A percentile compares a stretch with the other conserved stretches of the same genome.
Evolutionary conservation across 1,284 basidiomycete genomes (phyloP).

Genomic region (Hymenochaete sp.): DNA sequence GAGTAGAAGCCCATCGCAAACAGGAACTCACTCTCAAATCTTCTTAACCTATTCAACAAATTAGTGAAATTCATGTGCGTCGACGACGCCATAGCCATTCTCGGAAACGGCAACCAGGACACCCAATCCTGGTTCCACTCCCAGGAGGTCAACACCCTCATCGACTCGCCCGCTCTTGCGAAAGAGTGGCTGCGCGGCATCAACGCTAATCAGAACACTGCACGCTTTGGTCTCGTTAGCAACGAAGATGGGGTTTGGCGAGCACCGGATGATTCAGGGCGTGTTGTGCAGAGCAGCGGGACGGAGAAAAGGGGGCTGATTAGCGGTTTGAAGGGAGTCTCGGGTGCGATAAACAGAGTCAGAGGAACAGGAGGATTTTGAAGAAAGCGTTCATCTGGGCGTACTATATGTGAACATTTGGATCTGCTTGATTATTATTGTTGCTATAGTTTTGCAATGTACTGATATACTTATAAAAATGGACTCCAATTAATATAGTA

Average conservation of each 20-base stretch:
- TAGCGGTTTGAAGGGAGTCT: conserved; percentile 20
- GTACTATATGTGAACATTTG: too few relatives aligned
- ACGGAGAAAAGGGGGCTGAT: conserved; percentile 17
- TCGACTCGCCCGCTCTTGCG: conserved; percentile 48
- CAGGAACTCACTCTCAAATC: background rate
- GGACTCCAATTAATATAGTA: too few relatives aligned
- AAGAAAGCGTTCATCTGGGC: too few relatives aligned
- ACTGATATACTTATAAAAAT: too few relatives aligned
- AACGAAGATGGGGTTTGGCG: conserved; percentile 45
- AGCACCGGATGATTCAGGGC: conserved; percentile 25
- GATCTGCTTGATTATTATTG: too few relatives aligned
- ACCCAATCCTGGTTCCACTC: conserved; percentile 76
- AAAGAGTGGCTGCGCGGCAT: conserved; percentile 45
- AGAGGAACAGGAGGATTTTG: conserved; percentile 15
- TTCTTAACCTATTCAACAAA: background rate
- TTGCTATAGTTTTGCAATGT: too few relatives aligned
- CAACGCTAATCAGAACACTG: conserved; percentile 46
- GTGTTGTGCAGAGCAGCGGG: conserved; percentile 18
- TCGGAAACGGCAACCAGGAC: conserved; percentile 64
- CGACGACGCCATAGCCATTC: conserved; percentile 63
- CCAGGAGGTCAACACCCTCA: conserved; percentile 71
- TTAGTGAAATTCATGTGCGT: conserved; percentile 66
- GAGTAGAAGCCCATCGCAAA: background rate
- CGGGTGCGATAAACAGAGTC: conserved; percentile 20
- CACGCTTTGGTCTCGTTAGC: conserved; percentile 41